Conservation (phyloP, 2,329 filamentous ascomycete species). For the Penicillium fuscoglaucum region DNA sequence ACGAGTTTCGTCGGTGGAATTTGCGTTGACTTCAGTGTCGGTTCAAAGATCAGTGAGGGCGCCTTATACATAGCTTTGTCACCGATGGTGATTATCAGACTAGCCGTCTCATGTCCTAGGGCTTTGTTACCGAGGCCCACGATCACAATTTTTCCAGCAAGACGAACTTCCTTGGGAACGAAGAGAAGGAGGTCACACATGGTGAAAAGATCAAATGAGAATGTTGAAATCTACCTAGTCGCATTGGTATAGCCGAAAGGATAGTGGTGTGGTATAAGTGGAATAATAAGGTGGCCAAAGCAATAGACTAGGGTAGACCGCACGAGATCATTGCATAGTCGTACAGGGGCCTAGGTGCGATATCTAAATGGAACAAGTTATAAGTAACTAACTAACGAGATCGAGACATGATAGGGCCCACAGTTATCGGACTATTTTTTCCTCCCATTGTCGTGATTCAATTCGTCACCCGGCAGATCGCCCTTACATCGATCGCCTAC, state of each 20-base stretch:
- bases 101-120: background rate
- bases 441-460: background rate
- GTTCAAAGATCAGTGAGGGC: constrained; percentile 32
- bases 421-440: background rate
- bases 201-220: background rate
- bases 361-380: background rate
- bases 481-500: background rate
- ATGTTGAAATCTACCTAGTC: background rate
- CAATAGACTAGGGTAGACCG: background rate
- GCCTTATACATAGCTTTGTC: background rate
- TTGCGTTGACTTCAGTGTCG: constrained; percentile 42
- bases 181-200: background rate
- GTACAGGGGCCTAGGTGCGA: background rate
- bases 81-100: background rate
- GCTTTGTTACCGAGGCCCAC: background rate
- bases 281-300: background rate
- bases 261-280: background rate
- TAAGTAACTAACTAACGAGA: background rate
- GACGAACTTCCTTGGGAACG: background rate
- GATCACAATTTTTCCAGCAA: constrained; percentile 30
- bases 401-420: background rate
- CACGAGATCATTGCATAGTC: background rate
- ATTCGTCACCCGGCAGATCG: background rate
- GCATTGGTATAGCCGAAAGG: background rate
- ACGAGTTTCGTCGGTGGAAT: background rate